These are phyloP conservation scores for Zymoseptoria pseudotritici DNA, from an alignment of 2,329 filamentous ascomycete species.

Conservation along the genomic window DNA sequence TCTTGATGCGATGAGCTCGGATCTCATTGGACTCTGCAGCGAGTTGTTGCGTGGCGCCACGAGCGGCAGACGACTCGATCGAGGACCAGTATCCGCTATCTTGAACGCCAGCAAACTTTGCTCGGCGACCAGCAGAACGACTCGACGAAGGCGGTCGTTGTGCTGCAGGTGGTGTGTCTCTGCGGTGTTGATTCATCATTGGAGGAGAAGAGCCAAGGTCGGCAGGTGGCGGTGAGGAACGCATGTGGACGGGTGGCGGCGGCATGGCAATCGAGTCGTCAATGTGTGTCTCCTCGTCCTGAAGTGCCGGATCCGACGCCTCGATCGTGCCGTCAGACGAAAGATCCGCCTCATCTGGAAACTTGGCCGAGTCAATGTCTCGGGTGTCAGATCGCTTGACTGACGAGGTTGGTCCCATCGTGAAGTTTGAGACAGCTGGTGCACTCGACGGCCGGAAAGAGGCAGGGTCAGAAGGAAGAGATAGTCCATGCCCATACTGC, in stretches of 20 bases:
- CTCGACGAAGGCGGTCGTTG: slow-evolving; percentile 56
- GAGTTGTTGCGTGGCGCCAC: slow-evolving; percentile 54
- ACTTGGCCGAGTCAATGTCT: slow-evolving; percentile 43
- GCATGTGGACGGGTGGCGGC: slow-evolving; percentile 40
- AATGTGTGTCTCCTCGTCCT: slow-evolving; percentile 39
- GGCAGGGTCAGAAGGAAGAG: slow-evolving; percentile 22
- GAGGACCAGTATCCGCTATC: slow-evolving; percentile 98
- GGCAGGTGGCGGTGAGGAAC: slow-evolving; percentile 62
- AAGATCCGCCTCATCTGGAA: slow-evolving; percentile 44
- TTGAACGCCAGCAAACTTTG: slow-evolving; percentile 71
- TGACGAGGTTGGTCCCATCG: slow-evolving; percentile 25
- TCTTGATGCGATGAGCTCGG: slow-evolving; percentile 62
- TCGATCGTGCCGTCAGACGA: slow-evolving; percentile 47
- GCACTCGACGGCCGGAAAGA: slow-evolving; percentile 33
- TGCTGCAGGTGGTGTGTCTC: slow-evolving; percentile 69
- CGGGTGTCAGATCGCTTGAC: slow-evolving; percentile 32
- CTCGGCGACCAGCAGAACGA: slow-evolving; percentile 59
- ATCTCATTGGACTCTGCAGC: slow-evolving; percentile 69
- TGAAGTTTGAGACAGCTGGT: slow-evolving; percentile 31
- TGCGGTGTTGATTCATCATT: slow-evolving; percentile 58
- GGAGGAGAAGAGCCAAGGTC: slow-evolving; percentile 89
- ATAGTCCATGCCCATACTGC: slow-evolving; percentile 25
- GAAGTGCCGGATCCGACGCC: slow-evolving; percentile 43
- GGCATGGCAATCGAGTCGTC: slow-evolving; percentile 33
- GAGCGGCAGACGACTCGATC: slow-evolving; percentile 79